These are phyloP conservation scores for Ilex aquifolium DNA, from an alignment of 257 asterid species.

Conservation along the genomic window DNA sequence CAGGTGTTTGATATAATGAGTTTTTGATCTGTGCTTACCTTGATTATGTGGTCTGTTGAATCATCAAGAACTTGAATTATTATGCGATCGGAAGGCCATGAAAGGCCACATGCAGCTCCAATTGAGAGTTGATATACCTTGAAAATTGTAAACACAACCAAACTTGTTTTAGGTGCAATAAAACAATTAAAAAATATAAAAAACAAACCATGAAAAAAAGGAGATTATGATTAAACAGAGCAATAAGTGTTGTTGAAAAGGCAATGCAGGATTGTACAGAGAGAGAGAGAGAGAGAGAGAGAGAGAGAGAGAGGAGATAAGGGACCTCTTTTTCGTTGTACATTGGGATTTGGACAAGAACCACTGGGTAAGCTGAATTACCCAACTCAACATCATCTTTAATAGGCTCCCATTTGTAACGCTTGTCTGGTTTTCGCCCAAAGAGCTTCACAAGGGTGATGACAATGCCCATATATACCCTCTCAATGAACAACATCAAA, in stretches of 20 bases:
- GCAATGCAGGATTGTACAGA: not conserved
- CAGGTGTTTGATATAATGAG: no score
- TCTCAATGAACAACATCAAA: constrained; percentile 72
- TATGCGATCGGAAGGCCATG: constrained; percentile 92
- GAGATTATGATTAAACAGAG: not conserved
- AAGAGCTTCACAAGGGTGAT: constrained; percentile 50
- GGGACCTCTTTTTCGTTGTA: constrained; percentile 86
- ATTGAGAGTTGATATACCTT: constrained; percentile 89
- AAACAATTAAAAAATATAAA: no score
- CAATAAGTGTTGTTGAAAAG: not conserved
- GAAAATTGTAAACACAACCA: no score
- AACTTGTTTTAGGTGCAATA: no score
- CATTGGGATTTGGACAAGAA: constrained; percentile 97
- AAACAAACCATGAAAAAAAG: not conserved
- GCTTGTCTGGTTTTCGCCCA: constrained; percentile 63
- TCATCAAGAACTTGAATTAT: constrained; percentile 88
- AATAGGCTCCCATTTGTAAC: constrained; percentile 80
- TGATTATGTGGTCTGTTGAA: constrained; percentile 70
- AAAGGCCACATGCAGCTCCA: constrained; percentile 96
- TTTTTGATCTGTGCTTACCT: constrained; percentile 25
- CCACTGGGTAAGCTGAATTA: constrained; percentile 63
- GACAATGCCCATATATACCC: constrained; percentile 85
- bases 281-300: not conserved
- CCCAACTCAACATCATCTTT: constrained; percentile 86
- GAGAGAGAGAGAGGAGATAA: not conserved